Percentiles rank a stretch among this genome's conserved stretches.
phyloP scores from a whole-genome alignment of 2,329 filamentous ascomycete species.

The Epichloe festucae region DNA sequence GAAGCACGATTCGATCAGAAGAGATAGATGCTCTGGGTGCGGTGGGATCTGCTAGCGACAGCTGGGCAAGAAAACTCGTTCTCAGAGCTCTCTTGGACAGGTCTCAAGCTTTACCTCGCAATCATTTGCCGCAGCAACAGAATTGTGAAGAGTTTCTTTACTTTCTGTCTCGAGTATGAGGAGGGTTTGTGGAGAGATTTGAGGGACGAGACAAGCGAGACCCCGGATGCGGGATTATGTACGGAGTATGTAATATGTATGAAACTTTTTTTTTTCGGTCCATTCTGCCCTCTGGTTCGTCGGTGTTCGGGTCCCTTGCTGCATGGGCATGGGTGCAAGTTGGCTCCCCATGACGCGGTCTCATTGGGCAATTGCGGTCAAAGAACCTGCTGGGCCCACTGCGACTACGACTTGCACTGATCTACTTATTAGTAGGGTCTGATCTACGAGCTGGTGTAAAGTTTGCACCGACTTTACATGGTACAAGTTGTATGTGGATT shows the following conservation, averaged over 20 bases:
- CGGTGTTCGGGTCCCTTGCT: constrained; percentile 1
- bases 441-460: too few relatives aligned
- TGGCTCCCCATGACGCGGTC: neutral
- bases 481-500: too few relatives aligned
- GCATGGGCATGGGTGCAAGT: neutral
- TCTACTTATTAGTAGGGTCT: too few relatives aligned
- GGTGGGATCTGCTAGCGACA: constrained; percentile 19
- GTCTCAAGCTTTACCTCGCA: constrained; percentile 25
- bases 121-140: constrained; percentile 22
- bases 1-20: constrained; percentile 9
- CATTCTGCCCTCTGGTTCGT: neutral
- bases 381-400: neutral
- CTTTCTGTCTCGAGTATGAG: neutral
- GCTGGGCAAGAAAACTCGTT: constrained; percentile 25
- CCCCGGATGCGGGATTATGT: constrained; percentile 2
- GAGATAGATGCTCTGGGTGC: constrained; percentile 10
- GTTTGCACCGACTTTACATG: too few relatives aligned
- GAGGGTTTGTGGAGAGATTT: constrained; percentile 8
- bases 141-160: constrained; percentile 2
- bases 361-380: constrained; percentile 4
- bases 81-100: constrained; percentile 23
- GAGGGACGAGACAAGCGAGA: constrained; percentile 4
- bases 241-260: too few relatives aligned
- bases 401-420: neutral
- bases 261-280: constrained; percentile 1